A percentile compares a stretch with the other conserved stretches of the same genome.
phyloP scores from a whole-genome alignment of 495 filamentous ascomycete species.

The Massariosphaeria phaeospora region DNA sequence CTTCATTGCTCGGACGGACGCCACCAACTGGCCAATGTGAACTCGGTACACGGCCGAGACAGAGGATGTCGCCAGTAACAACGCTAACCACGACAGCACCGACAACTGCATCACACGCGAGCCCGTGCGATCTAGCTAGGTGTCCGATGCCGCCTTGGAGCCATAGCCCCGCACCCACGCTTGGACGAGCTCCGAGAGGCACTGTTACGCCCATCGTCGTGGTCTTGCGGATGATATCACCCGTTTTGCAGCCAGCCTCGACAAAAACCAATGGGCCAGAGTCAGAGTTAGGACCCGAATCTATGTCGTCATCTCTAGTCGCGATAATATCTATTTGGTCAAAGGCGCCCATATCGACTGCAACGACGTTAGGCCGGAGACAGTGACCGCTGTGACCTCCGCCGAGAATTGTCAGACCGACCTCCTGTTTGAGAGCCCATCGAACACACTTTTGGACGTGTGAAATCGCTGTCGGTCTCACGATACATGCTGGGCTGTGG shows the following conservation, averaged over 20 bases:
- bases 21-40: constrained; percentile 48
- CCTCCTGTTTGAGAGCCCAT: constrained; percentile 53
- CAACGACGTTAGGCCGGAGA: constrained; percentile 50
- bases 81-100: constrained; percentile 57
- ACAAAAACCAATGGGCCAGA: constrained; percentile 46
- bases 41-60: constrained; percentile 50
- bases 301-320: constrained; percentile 32
- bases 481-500: constrained; percentile 44
- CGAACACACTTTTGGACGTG: constrained; percentile 54
- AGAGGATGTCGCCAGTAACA: constrained; percentile 47
- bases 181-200: constrained; percentile 56
- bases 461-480: constrained; percentile 47
- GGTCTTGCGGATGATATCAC: constrained; percentile 51
- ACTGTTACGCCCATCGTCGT: constrained; percentile 52
- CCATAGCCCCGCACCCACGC: constrained; percentile 59
- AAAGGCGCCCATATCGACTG: constrained; percentile 57
- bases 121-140: constrained; percentile 52
- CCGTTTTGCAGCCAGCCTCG: constrained; percentile 53
- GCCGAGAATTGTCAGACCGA: constrained; percentile 52
- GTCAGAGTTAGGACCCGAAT: constrained; percentile 33
- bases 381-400: constrained; percentile 60
- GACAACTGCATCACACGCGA: constrained; percentile 57
- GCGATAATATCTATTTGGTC: constrained; percentile 48
- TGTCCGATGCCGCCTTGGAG: constrained; percentile 64
- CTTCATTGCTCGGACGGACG: constrained; percentile 47